Conservation (phyloP, 352 stramenopile species). For the Pythium volutum region DNA sequence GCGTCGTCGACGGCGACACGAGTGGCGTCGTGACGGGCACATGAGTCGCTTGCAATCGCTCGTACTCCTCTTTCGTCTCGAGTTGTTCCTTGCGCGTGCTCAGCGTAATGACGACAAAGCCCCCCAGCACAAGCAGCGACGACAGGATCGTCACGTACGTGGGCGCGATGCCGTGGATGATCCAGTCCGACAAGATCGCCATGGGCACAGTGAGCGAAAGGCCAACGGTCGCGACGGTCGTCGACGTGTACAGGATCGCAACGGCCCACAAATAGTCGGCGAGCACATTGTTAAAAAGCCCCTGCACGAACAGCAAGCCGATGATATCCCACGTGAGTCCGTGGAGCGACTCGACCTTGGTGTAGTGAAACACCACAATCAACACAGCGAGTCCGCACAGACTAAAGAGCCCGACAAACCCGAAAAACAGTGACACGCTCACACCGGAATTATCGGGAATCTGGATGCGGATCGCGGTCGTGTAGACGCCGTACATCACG, state of each 20-base stretch:
- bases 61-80: background rate
- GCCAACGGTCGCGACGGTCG: slow-evolving; percentile 94
- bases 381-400: slow-evolving; percentile 72
- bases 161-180: slow-evolving; percentile 52
- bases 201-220: slow-evolving; percentile 96
- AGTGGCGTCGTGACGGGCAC: slow-evolving; percentile 14
- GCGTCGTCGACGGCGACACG: slow-evolving; percentile 5
- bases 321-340: slow-evolving; percentile 74
- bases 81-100: slow-evolving; percentile 29
- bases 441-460: slow-evolving; percentile 84
- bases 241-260: slow-evolving; percentile 93
- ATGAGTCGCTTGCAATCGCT: slow-evolving; percentile 1
- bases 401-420: slow-evolving; percentile 92
- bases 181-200: slow-evolving; percentile 90
- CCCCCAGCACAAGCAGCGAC: slow-evolving; percentile 59
- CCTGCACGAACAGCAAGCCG: slow-evolving; percentile 84
- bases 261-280: slow-evolving; percentile 95
- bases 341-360: slow-evolving; percentile 54
- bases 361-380: slow-evolving; percentile 63
- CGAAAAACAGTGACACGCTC: slow-evolving; percentile 93
- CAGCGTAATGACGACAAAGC: slow-evolving; percentile 69
- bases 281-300: slow-evolving; percentile 94
- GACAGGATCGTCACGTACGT: slow-evolving; percentile 53
- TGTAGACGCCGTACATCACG: slow-evolving; percentile 94
- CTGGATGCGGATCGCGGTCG: slow-evolving; percentile 71